Conservation (phyloP, 768 basidiomycete species). For the Strobilomyces confusus region DNA sequence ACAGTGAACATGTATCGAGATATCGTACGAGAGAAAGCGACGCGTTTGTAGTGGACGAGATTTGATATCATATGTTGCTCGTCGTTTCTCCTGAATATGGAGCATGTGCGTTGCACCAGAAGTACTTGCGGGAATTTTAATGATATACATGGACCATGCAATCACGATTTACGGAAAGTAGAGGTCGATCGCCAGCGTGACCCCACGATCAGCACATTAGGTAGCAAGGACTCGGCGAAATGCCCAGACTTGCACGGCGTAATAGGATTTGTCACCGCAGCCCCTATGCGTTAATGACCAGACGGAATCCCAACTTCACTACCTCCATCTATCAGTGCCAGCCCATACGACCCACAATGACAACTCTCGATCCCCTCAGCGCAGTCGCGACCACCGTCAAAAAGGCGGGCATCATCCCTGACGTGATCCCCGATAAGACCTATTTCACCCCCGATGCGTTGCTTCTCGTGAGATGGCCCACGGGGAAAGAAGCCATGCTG, state of each 20-base stretch:
- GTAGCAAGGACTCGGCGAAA: no score
- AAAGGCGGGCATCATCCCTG: slow-evolving; percentile 26
- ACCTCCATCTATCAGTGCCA: background rate
- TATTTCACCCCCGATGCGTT: slow-evolving; percentile 28
- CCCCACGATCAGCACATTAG: no score
- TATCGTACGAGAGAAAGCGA: background rate
- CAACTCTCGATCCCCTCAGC: slow-evolving; percentile 26
- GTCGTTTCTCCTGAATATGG: background rate
- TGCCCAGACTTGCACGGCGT: no score
- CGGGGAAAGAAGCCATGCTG: slow-evolving; percentile 30
- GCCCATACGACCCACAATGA: slow-evolving; percentile 9
- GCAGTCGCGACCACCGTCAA: slow-evolving; percentile 15
- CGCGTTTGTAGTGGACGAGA: background rate
- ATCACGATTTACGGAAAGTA: no score
- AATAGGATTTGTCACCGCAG: background rate
- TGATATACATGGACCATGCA: background rate
- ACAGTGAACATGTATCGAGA: slow-evolving; percentile 5
- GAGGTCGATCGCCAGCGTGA: no score
- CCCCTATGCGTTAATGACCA: background rate
- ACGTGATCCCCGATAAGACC: slow-evolving; percentile 25
- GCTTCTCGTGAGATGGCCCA: slow-evolving; percentile 29
- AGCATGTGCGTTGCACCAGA: background rate
- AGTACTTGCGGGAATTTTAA: background rate
- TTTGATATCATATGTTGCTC: background rate
- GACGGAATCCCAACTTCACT: background rate